Evolutionary conservation across 306 rosid species (phyloP).

Genomic region (Cucurbita moschata): DNA sequence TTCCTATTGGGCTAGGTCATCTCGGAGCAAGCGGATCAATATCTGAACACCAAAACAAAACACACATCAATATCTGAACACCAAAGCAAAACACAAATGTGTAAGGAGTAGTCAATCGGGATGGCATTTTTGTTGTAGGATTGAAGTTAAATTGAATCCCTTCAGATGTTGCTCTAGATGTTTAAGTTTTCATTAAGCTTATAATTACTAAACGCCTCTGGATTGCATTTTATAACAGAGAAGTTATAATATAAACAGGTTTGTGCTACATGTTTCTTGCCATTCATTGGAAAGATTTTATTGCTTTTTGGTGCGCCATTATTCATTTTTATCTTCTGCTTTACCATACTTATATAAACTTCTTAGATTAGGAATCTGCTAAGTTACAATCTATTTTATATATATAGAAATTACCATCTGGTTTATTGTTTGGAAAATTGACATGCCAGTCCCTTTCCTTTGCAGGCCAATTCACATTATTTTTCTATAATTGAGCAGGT

Average conservation of each 20-base stretch:
- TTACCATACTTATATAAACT: not conserved
- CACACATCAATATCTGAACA: not conserved
- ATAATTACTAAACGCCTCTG: not conserved
- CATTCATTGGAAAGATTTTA: not conserved
- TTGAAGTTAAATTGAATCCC: not conserved
- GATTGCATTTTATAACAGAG: not conserved
- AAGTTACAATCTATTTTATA: not conserved
- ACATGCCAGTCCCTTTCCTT: slow-evolving; percentile 2
- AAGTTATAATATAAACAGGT: not conserved
- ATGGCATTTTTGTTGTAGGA: not conserved
- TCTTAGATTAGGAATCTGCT: not conserved
- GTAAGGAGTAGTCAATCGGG: not conserved
- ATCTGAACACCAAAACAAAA: not conserved
- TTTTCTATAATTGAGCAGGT: slow-evolving; percentile 97
- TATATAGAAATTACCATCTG: not conserved
- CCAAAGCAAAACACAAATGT: not conserved
- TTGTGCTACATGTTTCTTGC: not conserved
- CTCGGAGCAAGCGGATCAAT: no score
- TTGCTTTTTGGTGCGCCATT: not conserved
- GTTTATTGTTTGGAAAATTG: slow-evolving; percentile 1
- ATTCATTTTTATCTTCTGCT: not conserved
- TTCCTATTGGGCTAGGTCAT: no score
- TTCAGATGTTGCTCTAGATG: not conserved
- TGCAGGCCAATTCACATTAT: slow-evolving; percentile 98
- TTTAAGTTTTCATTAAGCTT: not conserved